These are phyloP conservation scores for Rhizomucor miehei DNA, from an alignment of 371 early-diverging fungal species.

Conservation along the genomic window DNA sequence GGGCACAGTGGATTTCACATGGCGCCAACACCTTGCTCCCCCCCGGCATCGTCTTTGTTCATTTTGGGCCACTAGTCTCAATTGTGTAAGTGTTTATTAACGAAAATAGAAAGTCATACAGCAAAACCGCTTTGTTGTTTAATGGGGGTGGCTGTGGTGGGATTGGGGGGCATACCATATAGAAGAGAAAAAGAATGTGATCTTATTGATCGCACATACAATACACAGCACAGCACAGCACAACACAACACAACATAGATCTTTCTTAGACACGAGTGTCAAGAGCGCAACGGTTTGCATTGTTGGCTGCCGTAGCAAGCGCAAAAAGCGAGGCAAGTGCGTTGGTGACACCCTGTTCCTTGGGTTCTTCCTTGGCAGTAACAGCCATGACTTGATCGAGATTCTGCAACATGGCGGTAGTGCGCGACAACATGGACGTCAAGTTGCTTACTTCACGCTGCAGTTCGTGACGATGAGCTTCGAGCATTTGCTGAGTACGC, in stretches of 20 bases:
- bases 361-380: constrained; percentile 11
- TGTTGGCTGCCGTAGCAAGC: constrained; percentile 9
- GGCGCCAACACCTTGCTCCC: no score
- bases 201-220: not conserved
- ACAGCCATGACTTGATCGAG: constrained; percentile 55
- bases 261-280: constrained; percentile 9
- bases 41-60: no score
- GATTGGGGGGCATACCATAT: not conserved
- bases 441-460: constrained; percentile 61
- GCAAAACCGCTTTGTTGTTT: no score
- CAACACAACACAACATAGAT: no score
- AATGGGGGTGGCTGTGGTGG: no score
- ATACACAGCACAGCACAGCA: no score
- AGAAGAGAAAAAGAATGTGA: not conserved
- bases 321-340: constrained; percentile 43
- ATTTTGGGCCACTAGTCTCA: no score
- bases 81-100: no score
- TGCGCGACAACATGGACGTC: constrained; percentile 54
- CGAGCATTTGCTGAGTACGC: constrained; percentile 43
- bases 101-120: no score
- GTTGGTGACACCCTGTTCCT: constrained; percentile 22
- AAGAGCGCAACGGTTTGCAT: not conserved
- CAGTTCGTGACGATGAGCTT: constrained; percentile 61
- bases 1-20: no score
- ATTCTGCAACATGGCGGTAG: constrained; percentile 59